phyloP scores from a whole-genome alignment of 371 early-diverging fungal genomes.

The Mucor ambiguus region DNA sequence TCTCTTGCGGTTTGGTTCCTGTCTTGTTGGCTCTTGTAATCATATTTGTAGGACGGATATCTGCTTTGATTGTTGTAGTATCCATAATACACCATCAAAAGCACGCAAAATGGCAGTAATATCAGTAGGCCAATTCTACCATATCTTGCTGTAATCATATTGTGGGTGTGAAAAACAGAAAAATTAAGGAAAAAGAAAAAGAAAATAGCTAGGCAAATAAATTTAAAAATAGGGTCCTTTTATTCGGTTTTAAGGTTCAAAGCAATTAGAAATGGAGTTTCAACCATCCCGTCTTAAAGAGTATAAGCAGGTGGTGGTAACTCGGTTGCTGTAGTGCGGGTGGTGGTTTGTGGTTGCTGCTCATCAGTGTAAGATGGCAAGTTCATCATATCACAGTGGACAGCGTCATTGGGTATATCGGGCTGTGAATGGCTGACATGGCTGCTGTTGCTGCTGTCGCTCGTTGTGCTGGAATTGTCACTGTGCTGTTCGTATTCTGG shows the following conservation, averaged over 20 bases:
- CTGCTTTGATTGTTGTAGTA: slow-evolving; percentile 6
- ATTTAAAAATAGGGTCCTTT: neutral
- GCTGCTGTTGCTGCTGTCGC: slow-evolving; percentile 6
- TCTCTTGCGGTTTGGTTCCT: slow-evolving; percentile 23
- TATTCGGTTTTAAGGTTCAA: neutral
- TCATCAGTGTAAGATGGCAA: neutral
- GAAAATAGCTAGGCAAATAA: neutral
- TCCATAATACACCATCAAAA: slow-evolving; percentile 18
- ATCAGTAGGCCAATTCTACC: slow-evolving; percentile 22
- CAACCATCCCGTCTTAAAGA: neutral
- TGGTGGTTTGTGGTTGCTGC: neutral
- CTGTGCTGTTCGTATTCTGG: slow-evolving; percentile 33
- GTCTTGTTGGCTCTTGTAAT: slow-evolving; percentile 13
- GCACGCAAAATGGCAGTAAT: slow-evolving; percentile 25
- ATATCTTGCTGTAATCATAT: slow-evolving; percentile 27
- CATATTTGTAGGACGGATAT: slow-evolving; percentile 17
- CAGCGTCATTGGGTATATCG: neutral
- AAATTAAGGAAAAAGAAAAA: neutral
- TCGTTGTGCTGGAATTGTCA: neutral
- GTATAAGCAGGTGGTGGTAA: slow-evolving; percentile 32
- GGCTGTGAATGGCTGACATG: neutral
- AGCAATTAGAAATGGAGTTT: slow-evolving; percentile 2
- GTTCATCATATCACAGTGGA: neutral
- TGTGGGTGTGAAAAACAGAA: slow-evolving; percentile 1
- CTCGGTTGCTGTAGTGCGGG: neutral